Evolutionary conservation across 345 rosid genomes (phyloP).

Genomic region (Eucalyptus tenuipes): DNA sequence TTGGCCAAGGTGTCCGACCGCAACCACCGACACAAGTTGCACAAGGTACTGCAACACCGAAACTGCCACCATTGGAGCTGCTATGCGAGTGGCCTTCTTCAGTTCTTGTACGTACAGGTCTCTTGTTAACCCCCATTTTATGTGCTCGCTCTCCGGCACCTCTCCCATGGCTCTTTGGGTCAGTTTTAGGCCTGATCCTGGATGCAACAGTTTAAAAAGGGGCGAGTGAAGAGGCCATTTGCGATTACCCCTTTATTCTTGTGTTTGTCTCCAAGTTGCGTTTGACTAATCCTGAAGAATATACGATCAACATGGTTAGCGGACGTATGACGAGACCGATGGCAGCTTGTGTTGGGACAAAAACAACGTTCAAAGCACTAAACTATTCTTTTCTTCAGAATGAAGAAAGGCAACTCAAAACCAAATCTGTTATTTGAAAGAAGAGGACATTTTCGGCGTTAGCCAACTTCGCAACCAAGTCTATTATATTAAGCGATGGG

Average conservation of each 20-base stretch:
- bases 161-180: background rate
- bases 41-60: conserved; percentile 8
- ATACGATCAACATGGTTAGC: background rate
- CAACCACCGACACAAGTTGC: conserved; percentile 3
- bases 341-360: background rate
- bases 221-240: background rate
- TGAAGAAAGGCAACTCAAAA: background rate
- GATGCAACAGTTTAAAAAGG: background rate
- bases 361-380: background rate
- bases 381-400: background rate
- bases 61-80: conserved; percentile 10
- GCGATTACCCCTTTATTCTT: background rate
- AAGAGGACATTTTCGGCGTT: background rate
- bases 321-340: background rate
- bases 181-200: background rate
- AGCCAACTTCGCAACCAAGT: background rate
- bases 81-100: conserved; percentile 1
- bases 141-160: background rate
- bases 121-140: background rate
- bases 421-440: background rate
- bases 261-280: background rate
- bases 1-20: conserved; percentile 9
- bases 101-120: background rate
- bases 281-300: background rate
- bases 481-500: background rate